phyloP scores from a whole-genome alignment of 257 asterid species.

The Plantago major region DNA sequence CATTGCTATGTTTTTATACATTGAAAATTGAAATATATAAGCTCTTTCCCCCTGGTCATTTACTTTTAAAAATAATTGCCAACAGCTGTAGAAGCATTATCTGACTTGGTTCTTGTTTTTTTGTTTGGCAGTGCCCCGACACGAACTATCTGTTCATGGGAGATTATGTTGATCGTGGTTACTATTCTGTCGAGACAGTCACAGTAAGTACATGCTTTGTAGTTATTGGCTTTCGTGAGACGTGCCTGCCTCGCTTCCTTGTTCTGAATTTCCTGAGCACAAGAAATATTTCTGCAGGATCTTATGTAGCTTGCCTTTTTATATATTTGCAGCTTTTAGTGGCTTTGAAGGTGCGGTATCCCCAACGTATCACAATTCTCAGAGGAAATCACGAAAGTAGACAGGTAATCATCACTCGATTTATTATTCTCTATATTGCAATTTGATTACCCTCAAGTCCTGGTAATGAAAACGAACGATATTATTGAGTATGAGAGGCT shows the following conservation, averaged over 20 bases:
- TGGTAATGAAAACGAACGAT: conserved; percentile 1
- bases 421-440: conserved; percentile 2
- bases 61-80: too few species aligned
- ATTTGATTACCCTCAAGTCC: not conserved
- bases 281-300: not conserved
- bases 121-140: conserved; percentile 83
- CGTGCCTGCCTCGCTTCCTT: conserved; percentile 6
- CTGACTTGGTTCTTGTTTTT: conserved; percentile 23
- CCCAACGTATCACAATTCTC: conserved; percentile 73
- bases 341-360: conserved; percentile 75
- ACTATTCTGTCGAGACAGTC: conserved; percentile 91
- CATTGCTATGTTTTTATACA: too few species aligned
- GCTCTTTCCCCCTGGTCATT: too few species aligned
- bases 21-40: too few species aligned
- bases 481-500: conserved; percentile 4
- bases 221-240: not conserved
- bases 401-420: conserved; percentile 40
- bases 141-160: conserved; percentile 94
- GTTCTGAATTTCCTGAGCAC: too few species aligned
- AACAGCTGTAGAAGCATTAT: conserved; percentile 9
- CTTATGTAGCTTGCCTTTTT: conserved; percentile 8
- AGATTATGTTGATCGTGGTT: conserved; percentile 94
- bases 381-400: conserved; percentile 85
- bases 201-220: conserved; percentile 57
- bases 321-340: conserved; percentile 64